Percentiles rank a stretch among this genome's conserved stretches.
Evolutionary conservation across 768 basidiomycete species (phyloP).

Genomic region (Leccinum longicurvipes): DNA sequence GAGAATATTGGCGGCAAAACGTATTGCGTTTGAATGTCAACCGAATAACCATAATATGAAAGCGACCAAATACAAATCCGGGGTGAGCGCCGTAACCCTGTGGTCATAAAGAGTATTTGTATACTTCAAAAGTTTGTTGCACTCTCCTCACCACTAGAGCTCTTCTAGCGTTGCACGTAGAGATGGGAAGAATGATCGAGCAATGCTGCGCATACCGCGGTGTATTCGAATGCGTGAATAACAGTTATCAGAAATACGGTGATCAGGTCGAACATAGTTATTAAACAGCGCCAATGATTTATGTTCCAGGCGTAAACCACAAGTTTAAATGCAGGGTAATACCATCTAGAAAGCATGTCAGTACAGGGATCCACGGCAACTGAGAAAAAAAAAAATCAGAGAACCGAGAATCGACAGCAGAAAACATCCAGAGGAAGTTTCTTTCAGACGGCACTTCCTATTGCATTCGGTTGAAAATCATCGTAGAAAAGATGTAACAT

Average conservation of each 20-base stretch:
- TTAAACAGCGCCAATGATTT: neutral
- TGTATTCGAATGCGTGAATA: slow-evolving; percentile 16
- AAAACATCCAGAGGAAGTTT: slow-evolving; percentile 18
- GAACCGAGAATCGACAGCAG: slow-evolving; percentile 35
- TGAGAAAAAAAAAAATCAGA: slow-evolving; percentile 18
- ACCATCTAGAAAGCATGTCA: slow-evolving; percentile 8
- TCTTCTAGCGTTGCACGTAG: neutral
- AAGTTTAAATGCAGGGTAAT: too few species aligned
- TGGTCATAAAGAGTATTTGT: too few species aligned
- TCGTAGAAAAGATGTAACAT: slow-evolving; percentile 7
- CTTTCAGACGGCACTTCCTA: slow-evolving; percentile 39
- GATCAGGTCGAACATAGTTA: neutral
- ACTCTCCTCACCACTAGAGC: neutral
- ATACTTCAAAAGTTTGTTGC: neutral
- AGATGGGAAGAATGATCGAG: neutral
- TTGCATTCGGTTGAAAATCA: slow-evolving; percentile 35
- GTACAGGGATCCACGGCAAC: neutral
- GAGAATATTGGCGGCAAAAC: neutral
- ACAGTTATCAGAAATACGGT: slow-evolving; percentile 11
- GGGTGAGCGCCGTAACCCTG: neutral
- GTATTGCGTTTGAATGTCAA: neutral
- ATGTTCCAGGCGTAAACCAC: neutral
- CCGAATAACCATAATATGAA: too few species aligned
- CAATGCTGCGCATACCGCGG: slow-evolving; percentile 5
- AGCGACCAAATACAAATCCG: neutral